Evolutionary conservation across 306 rosid genomes (phyloP), one percentile per base, ranked within the genome.

Genomic region (Quercus suber): DNA sequence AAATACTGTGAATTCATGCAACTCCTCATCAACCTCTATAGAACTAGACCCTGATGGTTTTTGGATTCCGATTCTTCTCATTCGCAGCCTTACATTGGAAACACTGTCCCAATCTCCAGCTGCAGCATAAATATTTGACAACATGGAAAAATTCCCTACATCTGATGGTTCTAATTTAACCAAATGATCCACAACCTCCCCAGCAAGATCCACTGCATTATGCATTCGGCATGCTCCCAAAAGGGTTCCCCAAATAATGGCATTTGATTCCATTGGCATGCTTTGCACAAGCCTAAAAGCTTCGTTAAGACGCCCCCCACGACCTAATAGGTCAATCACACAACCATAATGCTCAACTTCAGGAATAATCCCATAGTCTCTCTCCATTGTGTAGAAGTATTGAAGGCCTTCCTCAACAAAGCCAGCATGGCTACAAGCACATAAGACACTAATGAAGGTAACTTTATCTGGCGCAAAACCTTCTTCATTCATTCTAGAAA

Each of bases 151-250:
- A 65, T 86, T 91, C 75, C 96, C 94, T 3, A 90, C 83, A 81
- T 92, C 91, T 4, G 89, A 85, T 28, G 89, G 92, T 21, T 81
- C 92, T 79, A 89, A 72, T 74, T 82, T 73, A 71, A 86, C 86
- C 73, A 91, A 73, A 35, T 60, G 90, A 73, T 89, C 91, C 8
- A 81, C 80, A 55, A 89, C 89, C 79, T 86, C 86, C 69, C 77
- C 77, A 33, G 95, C 94, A 28, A 91, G 90, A 74, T 92, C 97
- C 59, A 83, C 84, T 21, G 80, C 88, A 31, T 85, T 87, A 85
- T 92, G 99, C 95, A 88, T 86, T 37, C 92, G 92, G 70, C 97
- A 94, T 1, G 96, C 97, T 25, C 90, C 93, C 84, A 94, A 80
- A 83, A 94, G 92, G 75, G 92, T 87, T 45, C 97, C 92, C 81